Conservation (phyloP, 1,139 yeast genomes). For the Sporopachydermia cereana region DNA sequence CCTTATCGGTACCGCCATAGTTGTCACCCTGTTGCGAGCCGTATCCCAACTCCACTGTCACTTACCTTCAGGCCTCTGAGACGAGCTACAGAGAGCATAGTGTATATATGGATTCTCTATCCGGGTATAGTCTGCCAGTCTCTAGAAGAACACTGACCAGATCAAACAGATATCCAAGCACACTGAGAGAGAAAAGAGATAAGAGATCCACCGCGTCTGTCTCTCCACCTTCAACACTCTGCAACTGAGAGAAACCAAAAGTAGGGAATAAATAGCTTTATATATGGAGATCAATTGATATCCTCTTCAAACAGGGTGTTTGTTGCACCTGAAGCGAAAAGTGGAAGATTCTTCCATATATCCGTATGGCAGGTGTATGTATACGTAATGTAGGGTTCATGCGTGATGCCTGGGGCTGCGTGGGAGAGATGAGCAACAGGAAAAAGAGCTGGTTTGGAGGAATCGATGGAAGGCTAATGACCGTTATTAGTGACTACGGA, state of each 20-base stretch:
- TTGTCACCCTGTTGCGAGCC: no score
- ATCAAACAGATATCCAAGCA: slow-evolving; percentile 3
- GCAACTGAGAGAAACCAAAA: background rate
- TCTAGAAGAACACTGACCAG: background rate
- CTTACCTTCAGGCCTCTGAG: slow-evolving; percentile 5
- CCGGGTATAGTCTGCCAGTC: background rate
- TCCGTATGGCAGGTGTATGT: background rate
- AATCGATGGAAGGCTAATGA: background rate
- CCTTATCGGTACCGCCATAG: no score
- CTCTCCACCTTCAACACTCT: background rate
- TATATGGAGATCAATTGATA: slow-evolving; percentile 5
- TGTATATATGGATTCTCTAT: slow-evolving; percentile 1
- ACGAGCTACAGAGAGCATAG: slow-evolving; percentile 4
- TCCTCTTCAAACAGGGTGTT: background rate
- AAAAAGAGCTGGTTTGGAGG: background rate
- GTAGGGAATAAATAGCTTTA: background rate
- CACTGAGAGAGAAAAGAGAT: background rate
- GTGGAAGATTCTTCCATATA: slow-evolving; percentile 5
- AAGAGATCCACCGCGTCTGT: background rate
- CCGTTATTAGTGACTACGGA: background rate
- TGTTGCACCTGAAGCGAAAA: background rate
- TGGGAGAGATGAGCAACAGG: background rate
- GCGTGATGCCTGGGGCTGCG: background rate
- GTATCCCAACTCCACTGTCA: no score
- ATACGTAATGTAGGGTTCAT: background rate